Conservation (phyloP, 1,284 basidiomycete genomes). For the Fomitopsis pinicola region DNA sequence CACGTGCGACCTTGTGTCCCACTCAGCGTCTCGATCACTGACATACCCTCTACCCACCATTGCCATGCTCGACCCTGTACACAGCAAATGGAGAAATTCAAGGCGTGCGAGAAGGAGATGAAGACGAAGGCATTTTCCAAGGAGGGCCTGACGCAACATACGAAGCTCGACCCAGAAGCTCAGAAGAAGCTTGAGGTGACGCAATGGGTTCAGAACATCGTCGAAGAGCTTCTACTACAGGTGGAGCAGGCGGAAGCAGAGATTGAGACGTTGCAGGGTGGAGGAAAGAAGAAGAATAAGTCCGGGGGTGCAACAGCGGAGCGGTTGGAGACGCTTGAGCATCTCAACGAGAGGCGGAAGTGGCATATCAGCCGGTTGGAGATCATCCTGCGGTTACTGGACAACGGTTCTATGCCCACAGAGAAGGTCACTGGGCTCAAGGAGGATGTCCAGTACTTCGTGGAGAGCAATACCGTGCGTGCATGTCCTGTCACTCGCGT, state of each 20-base stretch:
- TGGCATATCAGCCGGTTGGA: slow-evolving; percentile 96
- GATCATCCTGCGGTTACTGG: slow-evolving; percentile 88
- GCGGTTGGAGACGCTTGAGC: slow-evolving; percentile 81
- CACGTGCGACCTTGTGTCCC: slow-evolving; percentile 9
- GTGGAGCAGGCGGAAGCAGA: slow-evolving; percentile 96
- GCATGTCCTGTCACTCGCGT: slow-evolving; percentile 5
- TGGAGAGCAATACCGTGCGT: slow-evolving; percentile 92
- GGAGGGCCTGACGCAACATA: slow-evolving; percentile 93
- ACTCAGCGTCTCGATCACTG: neutral
- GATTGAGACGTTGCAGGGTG: slow-evolving; percentile 83
- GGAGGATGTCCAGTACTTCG: slow-evolving; percentile 96
- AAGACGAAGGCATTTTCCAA: slow-evolving; percentile 99
- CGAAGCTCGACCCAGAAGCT: slow-evolving; percentile 94
- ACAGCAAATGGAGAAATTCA: slow-evolving; percentile 99
- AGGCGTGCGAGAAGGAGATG: slow-evolving; percentile 99
- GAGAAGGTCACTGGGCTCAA: slow-evolving; percentile 84
- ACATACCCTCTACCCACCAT: neutral
- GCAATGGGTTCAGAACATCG: slow-evolving; percentile 81
- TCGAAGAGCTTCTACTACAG: slow-evolving; percentile 92
- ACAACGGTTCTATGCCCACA: slow-evolving; percentile 86
- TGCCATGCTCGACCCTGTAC: slow-evolving; percentile 1
- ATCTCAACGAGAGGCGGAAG: slow-evolving; percentile 88
- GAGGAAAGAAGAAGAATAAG: slow-evolving; percentile 86
- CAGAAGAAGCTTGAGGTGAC: slow-evolving; percentile 94
- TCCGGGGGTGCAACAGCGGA: slow-evolving; percentile 59